Conservation (phyloP, 306 rosid species). For the Vachellia collinsii region DNA sequence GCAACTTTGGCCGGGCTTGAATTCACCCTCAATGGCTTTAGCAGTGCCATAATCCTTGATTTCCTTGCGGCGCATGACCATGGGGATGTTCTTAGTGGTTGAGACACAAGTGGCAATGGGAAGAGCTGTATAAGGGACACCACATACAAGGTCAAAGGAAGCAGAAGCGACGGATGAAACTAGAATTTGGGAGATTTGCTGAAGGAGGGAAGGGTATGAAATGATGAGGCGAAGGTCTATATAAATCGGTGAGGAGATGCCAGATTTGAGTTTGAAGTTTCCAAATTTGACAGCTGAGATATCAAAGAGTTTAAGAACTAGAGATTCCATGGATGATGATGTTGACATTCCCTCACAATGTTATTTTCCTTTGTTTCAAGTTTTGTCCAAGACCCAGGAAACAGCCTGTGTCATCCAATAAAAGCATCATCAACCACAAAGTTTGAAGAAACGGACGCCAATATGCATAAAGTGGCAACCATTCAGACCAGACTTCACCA, state of each 20-base stretch:
- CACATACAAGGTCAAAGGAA: slow-evolving; percentile 69
- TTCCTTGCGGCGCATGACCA: slow-evolving; percentile 97
- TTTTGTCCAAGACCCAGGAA: slow-evolving; percentile 24
- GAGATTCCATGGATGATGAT: slow-evolving; percentile 65
- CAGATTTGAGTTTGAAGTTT: slow-evolving; percentile 90
- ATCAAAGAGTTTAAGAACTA: slow-evolving; percentile 77
- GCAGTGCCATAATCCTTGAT: slow-evolving; percentile 89
- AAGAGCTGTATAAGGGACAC: slow-evolving; percentile 91
- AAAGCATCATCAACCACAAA: slow-evolving; percentile 6
- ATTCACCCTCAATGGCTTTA: slow-evolving; percentile 80
- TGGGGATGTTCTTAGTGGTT: slow-evolving; percentile 55
- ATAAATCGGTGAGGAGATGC: slow-evolving; percentile 89
- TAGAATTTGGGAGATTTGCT: slow-evolving; percentile 73
- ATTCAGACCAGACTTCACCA: slow-evolving; percentile 20
- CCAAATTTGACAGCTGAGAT: slow-evolving; percentile 94
- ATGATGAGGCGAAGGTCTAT: slow-evolving; percentile 91
- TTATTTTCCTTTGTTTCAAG: background rate
- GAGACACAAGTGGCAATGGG: slow-evolving; percentile 89
- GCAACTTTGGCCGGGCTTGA: slow-evolving; percentile 64
- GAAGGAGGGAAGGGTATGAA: slow-evolving; percentile 79
- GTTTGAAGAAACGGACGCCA: background rate
- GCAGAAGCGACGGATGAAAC: slow-evolving; percentile 68
- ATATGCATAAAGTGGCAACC: slow-evolving; percentile 19
- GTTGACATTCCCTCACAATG: slow-evolving; percentile 40
- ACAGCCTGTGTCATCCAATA: slow-evolving; percentile 35